Evolutionary conservation across 176 grass and related monocot species (phyloP).

Genomic region (Poa pratensis): DNA sequence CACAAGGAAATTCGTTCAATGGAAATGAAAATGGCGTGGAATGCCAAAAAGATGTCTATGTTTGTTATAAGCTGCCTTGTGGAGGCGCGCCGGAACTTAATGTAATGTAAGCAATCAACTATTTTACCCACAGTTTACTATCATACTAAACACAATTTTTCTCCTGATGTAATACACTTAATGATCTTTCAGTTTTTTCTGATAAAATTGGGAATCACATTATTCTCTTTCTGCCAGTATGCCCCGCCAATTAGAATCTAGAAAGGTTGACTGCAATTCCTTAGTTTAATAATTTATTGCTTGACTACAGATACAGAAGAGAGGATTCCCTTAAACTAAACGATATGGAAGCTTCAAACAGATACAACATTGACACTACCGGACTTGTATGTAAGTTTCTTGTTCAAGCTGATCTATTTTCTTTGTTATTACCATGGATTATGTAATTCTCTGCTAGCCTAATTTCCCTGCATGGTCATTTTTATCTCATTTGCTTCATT

Average conservation of each 20-base stretch:
- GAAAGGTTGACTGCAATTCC: conserved; percentile 31
- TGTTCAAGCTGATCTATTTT: conserved; percentile 39
- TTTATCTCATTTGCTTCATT: conserved; percentile 1
- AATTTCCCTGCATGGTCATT: not conserved
- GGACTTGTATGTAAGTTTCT: conserved; percentile 92
- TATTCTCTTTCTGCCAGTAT: conserved; percentile 35
- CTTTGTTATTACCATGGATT: conserved; percentile 9
- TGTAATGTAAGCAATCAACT: conserved; percentile 65
- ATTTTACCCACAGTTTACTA: not conserved
- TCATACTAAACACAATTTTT: not conserved
- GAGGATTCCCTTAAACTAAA: conserved; percentile 73
- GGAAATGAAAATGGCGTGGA: conserved; percentile 41
- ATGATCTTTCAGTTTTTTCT: not conserved
- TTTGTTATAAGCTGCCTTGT: conserved; percentile 57
- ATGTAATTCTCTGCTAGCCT: conserved; percentile 21
- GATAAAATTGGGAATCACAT: conserved; percentile 28
- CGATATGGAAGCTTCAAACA: conserved; percentile 79
- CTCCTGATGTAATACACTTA: not conserved
- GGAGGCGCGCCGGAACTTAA: conserved; percentile 58
- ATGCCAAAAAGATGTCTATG: conserved; percentile 53
- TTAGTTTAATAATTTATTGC: conserved; percentile 32
- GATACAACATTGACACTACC: conserved; percentile 84
- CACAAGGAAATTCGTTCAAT: conserved; percentile 31
- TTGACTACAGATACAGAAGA: conserved; percentile 77
- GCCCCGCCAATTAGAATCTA: conserved; percentile 25